These are phyloP conservation scores for Botrytis byssoidea DNA, from an alignment of 2,329 filamentous ascomycete species.

Conservation along the genomic window DNA sequence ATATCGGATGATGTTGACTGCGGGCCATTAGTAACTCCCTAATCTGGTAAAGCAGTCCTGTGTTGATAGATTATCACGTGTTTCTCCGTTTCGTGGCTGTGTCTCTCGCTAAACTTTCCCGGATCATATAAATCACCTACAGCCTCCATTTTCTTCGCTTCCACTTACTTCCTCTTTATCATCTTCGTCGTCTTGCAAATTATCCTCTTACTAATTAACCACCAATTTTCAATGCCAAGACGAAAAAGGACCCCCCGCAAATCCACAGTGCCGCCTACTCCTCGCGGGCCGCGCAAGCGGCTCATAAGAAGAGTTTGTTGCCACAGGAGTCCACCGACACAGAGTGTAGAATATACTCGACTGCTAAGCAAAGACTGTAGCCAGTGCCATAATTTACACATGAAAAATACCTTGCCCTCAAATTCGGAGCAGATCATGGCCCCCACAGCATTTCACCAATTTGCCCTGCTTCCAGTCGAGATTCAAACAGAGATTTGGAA, in stretches of 20 bases:
- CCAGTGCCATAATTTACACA: not conserved
- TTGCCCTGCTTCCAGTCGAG: not conserved
- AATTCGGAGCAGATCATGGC: not conserved
- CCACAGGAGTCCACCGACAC: not conserved
- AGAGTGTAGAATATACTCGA: not conserved
- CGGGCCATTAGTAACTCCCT: too few species aligned
- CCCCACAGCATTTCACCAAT: not conserved
- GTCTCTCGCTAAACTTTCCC: too few species aligned
- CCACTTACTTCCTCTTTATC: too few species aligned
- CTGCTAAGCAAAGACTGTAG: not conserved
- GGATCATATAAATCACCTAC: too few species aligned
- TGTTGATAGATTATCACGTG: too few species aligned
- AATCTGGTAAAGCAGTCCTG: too few species aligned
- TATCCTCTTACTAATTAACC: too few species aligned
- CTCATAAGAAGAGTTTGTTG: not conserved
- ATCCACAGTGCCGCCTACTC: not conserved
- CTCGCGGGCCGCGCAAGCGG: not conserved
- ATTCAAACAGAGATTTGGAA: not conserved
- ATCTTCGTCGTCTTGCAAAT: too few species aligned
- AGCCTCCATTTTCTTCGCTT: too few species aligned
- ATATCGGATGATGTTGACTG: too few species aligned
- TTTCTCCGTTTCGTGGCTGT: too few species aligned
- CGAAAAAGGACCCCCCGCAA: not conserved
- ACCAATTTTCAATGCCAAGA: too few species aligned
- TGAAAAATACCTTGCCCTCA: not conserved